Evolutionary conservation across 2,329 filamentous ascomycete species (phyloP).

Genomic region (Fusarium subglutinans): DNA sequence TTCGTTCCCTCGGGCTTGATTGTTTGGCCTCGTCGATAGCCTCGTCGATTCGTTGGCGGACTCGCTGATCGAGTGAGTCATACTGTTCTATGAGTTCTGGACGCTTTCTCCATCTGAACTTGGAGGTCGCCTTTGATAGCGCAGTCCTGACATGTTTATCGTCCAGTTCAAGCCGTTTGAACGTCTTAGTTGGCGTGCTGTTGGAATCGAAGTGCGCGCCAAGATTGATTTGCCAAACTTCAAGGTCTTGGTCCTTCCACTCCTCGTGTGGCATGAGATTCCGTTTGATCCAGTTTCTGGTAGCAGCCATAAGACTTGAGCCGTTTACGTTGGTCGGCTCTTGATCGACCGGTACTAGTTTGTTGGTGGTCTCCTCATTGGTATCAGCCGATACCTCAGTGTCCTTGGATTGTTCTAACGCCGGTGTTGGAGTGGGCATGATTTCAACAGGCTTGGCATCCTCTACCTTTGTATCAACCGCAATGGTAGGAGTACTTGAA

Average conservation of each 20-base stretch:
- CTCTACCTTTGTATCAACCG: not conserved
- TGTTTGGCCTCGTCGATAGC: fast-evolving
- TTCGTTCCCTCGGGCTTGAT: not conserved
- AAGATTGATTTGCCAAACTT: not conserved
- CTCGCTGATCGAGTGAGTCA: not conserved
- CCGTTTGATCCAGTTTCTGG: not conserved
- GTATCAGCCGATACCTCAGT: not conserved
- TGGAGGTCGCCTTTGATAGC: fast-evolving
- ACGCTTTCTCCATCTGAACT: not conserved
- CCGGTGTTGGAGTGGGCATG: fast-evolving
- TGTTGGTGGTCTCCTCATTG: fast-evolving
- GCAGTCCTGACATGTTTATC: not conserved
- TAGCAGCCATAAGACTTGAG: not conserved
- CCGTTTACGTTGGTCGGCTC: too few relatives aligned
- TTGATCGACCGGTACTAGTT: too few relatives aligned
- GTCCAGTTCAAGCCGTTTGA: not conserved
- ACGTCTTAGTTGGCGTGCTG: fast-evolving
- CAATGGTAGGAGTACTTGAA: not conserved
- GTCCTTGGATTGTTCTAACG: not conserved
- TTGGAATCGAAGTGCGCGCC: not conserved
- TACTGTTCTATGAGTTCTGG: not conserved
- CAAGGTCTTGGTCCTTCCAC: not conserved
- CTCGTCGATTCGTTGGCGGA: not conserved
- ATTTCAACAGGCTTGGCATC: not conserved
- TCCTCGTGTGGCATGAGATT: not conserved